A percentile compares a stretch with the other conserved stretches of the same genome.
Evolutionary conservation across 257 asterid genomes (phyloP).

Genomic region (Capsicum rhomboideum): DNA sequence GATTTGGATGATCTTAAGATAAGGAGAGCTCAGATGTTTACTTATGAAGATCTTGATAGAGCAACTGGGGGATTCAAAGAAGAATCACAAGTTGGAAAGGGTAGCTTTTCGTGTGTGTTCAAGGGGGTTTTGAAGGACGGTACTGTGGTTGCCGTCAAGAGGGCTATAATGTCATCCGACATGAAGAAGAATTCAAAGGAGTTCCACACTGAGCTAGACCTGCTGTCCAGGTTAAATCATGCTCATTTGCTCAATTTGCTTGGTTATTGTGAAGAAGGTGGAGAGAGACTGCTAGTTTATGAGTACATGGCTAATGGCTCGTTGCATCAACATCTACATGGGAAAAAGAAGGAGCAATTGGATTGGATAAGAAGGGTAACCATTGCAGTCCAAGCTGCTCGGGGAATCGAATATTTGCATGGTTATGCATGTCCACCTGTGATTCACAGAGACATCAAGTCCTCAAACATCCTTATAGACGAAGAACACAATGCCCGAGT

Average conservation of each 20-base stretch:
- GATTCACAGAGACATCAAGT: slow-evolving; percentile 84
- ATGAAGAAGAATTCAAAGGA: slow-evolving; percentile 75
- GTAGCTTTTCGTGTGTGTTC: slow-evolving; percentile 84
- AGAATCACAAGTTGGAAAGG: slow-evolving; percentile 73
- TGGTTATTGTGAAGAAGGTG: slow-evolving; percentile 88
- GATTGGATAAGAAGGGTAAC: slow-evolving; percentile 89
- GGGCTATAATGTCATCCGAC: slow-evolving; percentile 67
- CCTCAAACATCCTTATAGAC: slow-evolving; percentile 82
- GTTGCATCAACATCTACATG: slow-evolving; percentile 68
- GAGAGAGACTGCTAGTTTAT: slow-evolving; percentile 73
- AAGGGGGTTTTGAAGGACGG: slow-evolving; percentile 79
- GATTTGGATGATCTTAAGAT: slow-evolving; percentile 66
- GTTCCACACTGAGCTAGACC: slow-evolving; percentile 75
- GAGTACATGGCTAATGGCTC: slow-evolving; percentile 98
- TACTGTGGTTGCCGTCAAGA: slow-evolving; percentile 67
- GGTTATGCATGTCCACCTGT: slow-evolving; percentile 98
- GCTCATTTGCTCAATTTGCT: slow-evolving; percentile 77
- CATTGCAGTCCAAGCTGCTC: slow-evolving; percentile 87
- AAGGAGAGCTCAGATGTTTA: slow-evolving; percentile 71
- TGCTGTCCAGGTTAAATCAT: slow-evolving; percentile 79
- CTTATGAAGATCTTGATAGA: slow-evolving; percentile 64
- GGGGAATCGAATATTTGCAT: slow-evolving; percentile 83
- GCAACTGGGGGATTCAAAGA: slow-evolving; percentile 72
- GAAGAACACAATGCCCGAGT: slow-evolving; percentile 96
- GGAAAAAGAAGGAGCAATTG: slow-evolving; percentile 46